Conservation (phyloP, 2,329 filamentous ascomycete genomes). For the Berkeleyomyces rouxiae region DNA sequence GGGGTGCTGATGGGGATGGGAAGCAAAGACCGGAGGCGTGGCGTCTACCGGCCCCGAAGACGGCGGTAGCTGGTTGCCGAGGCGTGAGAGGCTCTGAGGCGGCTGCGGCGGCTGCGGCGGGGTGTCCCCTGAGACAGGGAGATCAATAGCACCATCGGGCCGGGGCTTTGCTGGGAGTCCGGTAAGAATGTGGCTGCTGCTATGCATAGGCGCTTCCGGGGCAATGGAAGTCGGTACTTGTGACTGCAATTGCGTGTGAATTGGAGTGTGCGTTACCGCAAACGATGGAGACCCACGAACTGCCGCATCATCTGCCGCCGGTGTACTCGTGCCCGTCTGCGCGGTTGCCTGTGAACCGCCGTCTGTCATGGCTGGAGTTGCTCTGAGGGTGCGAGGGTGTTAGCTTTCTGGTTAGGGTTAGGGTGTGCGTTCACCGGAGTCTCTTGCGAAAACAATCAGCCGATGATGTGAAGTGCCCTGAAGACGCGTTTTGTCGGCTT, state of each 20-base stretch:
- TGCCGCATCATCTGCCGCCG: no score
- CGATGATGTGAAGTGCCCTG: not conserved
- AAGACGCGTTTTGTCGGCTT: not conserved
- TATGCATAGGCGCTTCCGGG: constrained; percentile 33
- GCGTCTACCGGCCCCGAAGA: not conserved
- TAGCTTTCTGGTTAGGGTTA: not conserved
- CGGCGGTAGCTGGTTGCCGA: constrained; percentile 29
- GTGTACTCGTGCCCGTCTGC: no score
- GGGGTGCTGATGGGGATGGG: not conserved
- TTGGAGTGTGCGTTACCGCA: not conserved
- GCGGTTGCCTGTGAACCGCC: no score
- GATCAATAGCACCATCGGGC: no score
- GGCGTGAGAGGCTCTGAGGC: constrained; percentile 32
- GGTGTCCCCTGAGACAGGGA: not conserved
- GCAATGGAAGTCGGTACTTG: constrained; percentile 15
- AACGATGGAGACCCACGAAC: not conserved
- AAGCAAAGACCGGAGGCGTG: not conserved
- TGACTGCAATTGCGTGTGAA: not conserved
- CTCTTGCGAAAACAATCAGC: not conserved
- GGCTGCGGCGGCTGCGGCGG: not conserved
- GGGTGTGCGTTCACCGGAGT: not conserved
- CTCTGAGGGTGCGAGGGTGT: no score
- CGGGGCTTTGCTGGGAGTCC: no score
- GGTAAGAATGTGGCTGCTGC: not conserved
- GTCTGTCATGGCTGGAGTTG: not conserved